Conservation (phyloP, 106 monocot genomes). For the Allium sativum region DNA sequence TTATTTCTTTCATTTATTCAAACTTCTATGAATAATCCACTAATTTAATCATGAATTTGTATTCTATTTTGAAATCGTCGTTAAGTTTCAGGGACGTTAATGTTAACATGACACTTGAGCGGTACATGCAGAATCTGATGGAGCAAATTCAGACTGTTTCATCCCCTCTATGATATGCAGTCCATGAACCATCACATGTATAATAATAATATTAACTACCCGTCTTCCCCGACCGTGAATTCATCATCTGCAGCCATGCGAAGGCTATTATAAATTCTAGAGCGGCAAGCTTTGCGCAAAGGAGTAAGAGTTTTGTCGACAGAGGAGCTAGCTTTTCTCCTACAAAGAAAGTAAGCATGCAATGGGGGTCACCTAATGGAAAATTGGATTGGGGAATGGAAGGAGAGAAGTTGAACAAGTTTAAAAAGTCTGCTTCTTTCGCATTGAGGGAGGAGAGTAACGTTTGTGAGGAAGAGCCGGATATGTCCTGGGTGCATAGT, state of each 20-base stretch:
- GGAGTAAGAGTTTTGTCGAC: constrained; percentile 90
- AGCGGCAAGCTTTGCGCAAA: constrained; percentile 55
- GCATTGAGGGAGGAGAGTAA: constrained; percentile 18
- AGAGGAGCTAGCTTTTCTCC: constrained; percentile 25
- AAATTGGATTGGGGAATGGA: constrained; percentile 84
- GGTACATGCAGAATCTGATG: constrained; percentile 44
- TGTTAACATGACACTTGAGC: constrained; percentile 35
- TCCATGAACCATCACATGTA: too few relatives aligned
- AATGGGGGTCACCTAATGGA: constrained; percentile 63
- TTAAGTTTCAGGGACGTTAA: constrained; percentile 48
- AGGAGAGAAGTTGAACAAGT: constrained; percentile 77
- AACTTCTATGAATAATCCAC: too few relatives aligned
- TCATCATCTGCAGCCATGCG: constrained; percentile 68
- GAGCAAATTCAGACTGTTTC: constrained; percentile 33
- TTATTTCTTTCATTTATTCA: too few relatives aligned
- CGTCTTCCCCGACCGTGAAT: constrained; percentile 37
- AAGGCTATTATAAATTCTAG: constrained; percentile 74
- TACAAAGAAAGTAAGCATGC: constrained; percentile 16
- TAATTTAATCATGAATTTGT: too few relatives aligned
- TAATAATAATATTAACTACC: constrained; percentile 8
- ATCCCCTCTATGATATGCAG: too few relatives aligned
- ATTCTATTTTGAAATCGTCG: constrained; percentile 50
- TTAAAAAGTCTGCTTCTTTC: constrained; percentile 70
- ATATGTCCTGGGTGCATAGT: constrained; percentile 64
- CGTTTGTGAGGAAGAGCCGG: constrained; percentile 28